phyloP scores from a whole-genome alignment of 352 stramenopile genomes.

The Pythium dissimile region DNA sequence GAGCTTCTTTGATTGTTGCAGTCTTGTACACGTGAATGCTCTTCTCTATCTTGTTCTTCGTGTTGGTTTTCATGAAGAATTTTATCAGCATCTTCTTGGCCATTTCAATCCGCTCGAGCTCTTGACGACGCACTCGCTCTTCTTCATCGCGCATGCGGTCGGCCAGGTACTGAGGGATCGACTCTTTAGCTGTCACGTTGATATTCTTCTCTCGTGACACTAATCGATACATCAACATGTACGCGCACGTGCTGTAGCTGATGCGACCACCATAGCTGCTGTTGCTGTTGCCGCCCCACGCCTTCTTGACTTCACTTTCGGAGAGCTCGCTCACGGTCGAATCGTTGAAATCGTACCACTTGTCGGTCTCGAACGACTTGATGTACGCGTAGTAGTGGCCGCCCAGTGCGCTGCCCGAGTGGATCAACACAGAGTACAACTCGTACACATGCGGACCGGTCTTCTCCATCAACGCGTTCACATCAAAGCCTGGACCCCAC shows the following conservation, averaged over 20 bases:
- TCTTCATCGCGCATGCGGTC: constrained; percentile 68
- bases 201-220: constrained; percentile 67
- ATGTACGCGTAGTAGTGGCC: constrained; percentile 96
- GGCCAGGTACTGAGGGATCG: constrained; percentile 65
- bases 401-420: constrained; percentile 88
- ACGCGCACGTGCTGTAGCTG: constrained; percentile 82
- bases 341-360: constrained; percentile 90
- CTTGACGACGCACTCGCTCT: constrained; percentile 44
- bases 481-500: constrained; percentile 71
- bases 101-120: constrained; percentile 68
- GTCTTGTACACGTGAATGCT: constrained; percentile 75
- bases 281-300: constrained; percentile 53
- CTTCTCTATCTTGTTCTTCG: constrained; percentile 66
- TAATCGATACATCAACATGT: constrained; percentile 90
- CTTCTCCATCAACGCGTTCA: constrained; percentile 53
- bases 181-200: constrained; percentile 51
- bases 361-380: constrained; percentile 73
- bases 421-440: constrained; percentile 91
- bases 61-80: constrained; percentile 74
- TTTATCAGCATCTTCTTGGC: constrained; percentile 75
- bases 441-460: constrained; percentile 84
- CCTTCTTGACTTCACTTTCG: constrained; percentile 71
- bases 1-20: constrained; percentile 51
- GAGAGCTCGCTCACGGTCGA: constrained; percentile 77
- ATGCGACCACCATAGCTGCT: constrained; percentile 26